Base-by-base conservation (phyloP, 2,329 filamentous ascomycete genomes). In the Epichloe gansuensis region DNA sequence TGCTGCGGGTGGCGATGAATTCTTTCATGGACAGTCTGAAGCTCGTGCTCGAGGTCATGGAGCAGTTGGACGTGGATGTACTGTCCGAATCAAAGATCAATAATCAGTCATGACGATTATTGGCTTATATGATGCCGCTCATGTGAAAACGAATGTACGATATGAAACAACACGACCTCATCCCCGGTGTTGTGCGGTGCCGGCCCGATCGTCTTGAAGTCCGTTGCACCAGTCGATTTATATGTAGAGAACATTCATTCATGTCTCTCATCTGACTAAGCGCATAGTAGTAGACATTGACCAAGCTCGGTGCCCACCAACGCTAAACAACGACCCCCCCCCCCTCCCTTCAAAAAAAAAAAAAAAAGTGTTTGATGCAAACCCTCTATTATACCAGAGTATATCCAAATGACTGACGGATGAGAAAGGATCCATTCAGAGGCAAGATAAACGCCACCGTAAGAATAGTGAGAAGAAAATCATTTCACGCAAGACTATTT, bases 1-100 rank as follows among this genome's bases (percentile, higher is more conserved):
- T 97, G 91, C 76, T 98, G 53, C 84, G 93, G 44, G 93, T 98
- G 2, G 87, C 91, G 3, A 90, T 96, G 52, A 97, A 97, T 70
- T 89, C 89, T 9, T 96, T 96, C 68, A 89, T 97, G 76, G 91
- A 97, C 62, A 94, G 85, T 59, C 67, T 96, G 52, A 81, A 82
- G 50, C 81, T 96, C 5, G 84, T 96, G 1, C 67, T 96, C 42
- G 87, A 89, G 51, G 86, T 95, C 15, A 95, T 96, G 86, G 82
- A 87, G 67, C 85, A 94, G 65, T 69, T 97, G 60, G 91, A 97
- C 68, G 80, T 83, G 27, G 90, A 96, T 71, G 84, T 93, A 2
- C 65, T 95, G 40, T 78, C 53, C 12, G 56, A 58, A 47, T 52
- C 59, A 51, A 51, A 58, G 57, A 50, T 53, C 54, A 44, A 51